A percentile compares a stretch with the other conserved stretches of the same genome.
Evolutionary conservation across 768 basidiomycete species (phyloP).

Genomic region (Xerocomus potaroensis): DNA sequence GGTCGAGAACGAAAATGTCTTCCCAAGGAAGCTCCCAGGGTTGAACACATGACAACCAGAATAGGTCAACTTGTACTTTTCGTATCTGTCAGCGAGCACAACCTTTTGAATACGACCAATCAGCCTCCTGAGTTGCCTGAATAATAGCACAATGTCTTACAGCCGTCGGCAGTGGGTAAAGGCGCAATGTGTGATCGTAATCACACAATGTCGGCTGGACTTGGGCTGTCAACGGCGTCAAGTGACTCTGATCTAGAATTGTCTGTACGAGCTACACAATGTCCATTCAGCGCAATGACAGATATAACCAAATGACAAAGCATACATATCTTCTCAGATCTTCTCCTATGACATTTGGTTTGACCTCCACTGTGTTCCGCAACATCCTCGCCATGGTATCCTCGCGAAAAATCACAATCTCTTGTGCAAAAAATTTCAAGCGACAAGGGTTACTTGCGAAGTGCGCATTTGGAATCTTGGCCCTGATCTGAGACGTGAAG

Average conservation of each 20-base stretch:
- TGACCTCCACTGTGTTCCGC: conserved; percentile 85
- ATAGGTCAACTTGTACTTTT: conserved; percentile 93
- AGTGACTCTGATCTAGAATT: conserved; percentile 90
- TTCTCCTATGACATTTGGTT: conserved; percentile 70
- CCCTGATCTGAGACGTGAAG: conserved; percentile 64
- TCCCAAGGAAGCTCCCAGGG: conserved; percentile 87
- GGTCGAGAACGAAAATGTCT: conserved; percentile 80
- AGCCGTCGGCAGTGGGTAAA: conserved; percentile 92
- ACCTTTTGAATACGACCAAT: conserved; percentile 45
- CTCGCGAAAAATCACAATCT: conserved; percentile 91
- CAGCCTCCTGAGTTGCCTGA: conserved; percentile 2
- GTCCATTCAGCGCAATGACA: not conserved
- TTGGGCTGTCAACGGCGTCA: conserved; percentile 79
- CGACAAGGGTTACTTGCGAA: conserved; percentile 92
- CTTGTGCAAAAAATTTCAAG: conserved; percentile 92
- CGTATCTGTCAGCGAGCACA: conserved; percentile 93
- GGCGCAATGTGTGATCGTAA: conserved; percentile 84
- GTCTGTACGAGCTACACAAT: conserved; percentile 83
- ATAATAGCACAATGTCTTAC: conserved; percentile 43
- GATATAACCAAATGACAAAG: conserved; percentile 2
- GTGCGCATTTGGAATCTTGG: conserved; percentile 72
- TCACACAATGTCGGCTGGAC: conserved; percentile 88
- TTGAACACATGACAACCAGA: conserved; percentile 99
- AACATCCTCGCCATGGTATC: conserved; percentile 93
- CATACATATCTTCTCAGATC: conserved; percentile 88